Evolutionary conservation across 495 filamentous ascomycete species (phyloP), one percentile per base, ranked within the genome.

Genomic region (Penicillium steckii): DNA sequence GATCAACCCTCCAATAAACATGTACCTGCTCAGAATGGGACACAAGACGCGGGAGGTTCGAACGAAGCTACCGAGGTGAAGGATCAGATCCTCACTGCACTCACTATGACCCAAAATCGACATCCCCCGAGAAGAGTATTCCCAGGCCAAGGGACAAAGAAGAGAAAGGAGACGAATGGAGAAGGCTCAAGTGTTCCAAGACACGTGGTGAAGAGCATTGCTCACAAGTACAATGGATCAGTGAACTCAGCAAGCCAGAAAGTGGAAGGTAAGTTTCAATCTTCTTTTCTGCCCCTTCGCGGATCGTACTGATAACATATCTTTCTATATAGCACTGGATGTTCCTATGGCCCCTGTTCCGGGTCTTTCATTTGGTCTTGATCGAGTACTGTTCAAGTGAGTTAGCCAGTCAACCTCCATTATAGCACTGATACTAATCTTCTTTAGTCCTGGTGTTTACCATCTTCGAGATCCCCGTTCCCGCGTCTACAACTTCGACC

Each of bases 401-500:
- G 75, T 42, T 35, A 3, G 4, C 32, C 18, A 15, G 3, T 29
- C 29, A 17, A 10, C 15, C 27, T 7, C 8, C 15, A 18, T 38
- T 15, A 8, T 18, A 6, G 12, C 35, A 23, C 23, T 55, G 21
- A 40, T 53, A 41, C 57, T 60, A 62, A 57, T 23, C 23, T 15
- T 8, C 30, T 15, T 35, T 33, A 85, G 80, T 67, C 89, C 91
- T 3, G 93, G 94, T 17, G 87, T 96, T 24, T 96, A 96, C 64
- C 84, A 88, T 26, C 82, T 99, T 24, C 91, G 93, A 61, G 95
- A 97, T 62, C 87, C 89, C 19, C 80, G 89, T 45, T 91, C 95
- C 29, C 80, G 84, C 9, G 89, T 96, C 32, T 97, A 80, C 75
- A 97, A 97, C 64, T 97, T 97, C 62, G 91, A 97, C 61, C 94